A percentile compares a stretch with the other conserved stretches of the same genome.
These are phyloP conservation scores for Myochromella boudieri DNA, from an alignment of 768 basidiomycete genomes.

Conservation along the genomic window DNA sequence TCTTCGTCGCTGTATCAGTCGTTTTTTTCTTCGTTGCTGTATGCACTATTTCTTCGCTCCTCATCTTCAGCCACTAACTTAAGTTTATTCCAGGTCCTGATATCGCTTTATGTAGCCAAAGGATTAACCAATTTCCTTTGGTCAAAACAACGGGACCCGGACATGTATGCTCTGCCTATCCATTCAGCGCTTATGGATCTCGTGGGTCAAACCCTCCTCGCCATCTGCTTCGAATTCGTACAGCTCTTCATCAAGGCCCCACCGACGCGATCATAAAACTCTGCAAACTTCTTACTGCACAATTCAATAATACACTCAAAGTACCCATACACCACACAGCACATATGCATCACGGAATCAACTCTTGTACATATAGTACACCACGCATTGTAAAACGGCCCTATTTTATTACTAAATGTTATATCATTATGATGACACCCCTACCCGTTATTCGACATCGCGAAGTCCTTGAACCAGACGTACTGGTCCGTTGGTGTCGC, in stretches of 20 bases:
- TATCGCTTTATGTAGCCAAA: slow-evolving; percentile 69
- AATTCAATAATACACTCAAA: background rate
- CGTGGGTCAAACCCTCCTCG: slow-evolving; percentile 77
- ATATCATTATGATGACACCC: background rate
- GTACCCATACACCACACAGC: no score
- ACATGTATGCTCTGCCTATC: slow-evolving; percentile 91
- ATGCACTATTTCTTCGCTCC: slow-evolving; percentile 32
- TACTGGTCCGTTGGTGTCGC: slow-evolving; percentile 76
- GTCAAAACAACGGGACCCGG: slow-evolving; percentile 78
- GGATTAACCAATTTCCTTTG: slow-evolving; percentile 75
- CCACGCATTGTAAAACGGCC: background rate
- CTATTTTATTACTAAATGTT: background rate
- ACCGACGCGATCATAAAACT: background rate
- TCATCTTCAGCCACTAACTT: slow-evolving; percentile 1
- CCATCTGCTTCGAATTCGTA: slow-evolving; percentile 71
- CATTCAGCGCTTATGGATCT: slow-evolving; percentile 90
- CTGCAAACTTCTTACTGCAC: background rate
- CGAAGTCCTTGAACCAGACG: slow-evolving; percentile 74
- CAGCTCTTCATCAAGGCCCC: slow-evolving; percentile 29
- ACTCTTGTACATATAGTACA: background rate
- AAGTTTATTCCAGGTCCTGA: slow-evolving; percentile 49
- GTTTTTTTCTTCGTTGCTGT: slow-evolving; percentile 78
- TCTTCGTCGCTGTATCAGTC: slow-evolving; percentile 69
- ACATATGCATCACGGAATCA: no score
- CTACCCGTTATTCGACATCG: slow-evolving; percentile 38